These are phyloP conservation scores for Aquilaria sinensis DNA, from an alignment of 345 rosid species.

Conservation along the genomic window DNA sequence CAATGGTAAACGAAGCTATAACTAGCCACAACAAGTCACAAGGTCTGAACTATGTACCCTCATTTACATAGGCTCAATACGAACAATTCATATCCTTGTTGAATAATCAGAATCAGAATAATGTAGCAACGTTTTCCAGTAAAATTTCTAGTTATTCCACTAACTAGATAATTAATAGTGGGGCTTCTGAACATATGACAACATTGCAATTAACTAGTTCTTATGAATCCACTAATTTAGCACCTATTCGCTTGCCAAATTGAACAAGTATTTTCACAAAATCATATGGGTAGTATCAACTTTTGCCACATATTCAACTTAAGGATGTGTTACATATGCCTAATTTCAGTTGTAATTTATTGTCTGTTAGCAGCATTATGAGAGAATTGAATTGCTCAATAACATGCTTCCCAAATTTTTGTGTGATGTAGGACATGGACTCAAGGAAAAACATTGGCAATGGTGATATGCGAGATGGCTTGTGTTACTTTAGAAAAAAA, in stretches of 20 bases:
- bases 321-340: too few species aligned
- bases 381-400: not conserved
- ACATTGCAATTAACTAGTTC: not conserved
- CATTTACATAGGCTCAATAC: not conserved
- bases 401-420: not conserved
- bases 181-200: constrained; percentile 10
- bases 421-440: constrained; percentile 12
- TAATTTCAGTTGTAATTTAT: too few species aligned
- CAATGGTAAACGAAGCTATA: not conserved
- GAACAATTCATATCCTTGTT: not conserved
- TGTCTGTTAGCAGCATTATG: not conserved
- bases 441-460: constrained; percentile 9
- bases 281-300: not conserved
- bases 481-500: not conserved
- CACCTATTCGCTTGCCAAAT: not conserved
- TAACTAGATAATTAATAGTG: too few species aligned
- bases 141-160: too few species aligned
- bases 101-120: not conserved
- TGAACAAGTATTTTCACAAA: not conserved
- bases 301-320: too few species aligned
- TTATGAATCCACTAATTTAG: not conserved
- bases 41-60: not conserved
- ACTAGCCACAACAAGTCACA: not conserved
- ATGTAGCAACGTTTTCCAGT: too few species aligned
- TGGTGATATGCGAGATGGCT: constrained; percentile 1